Conservation (phyloP, 495 filamentous ascomycete species). For the Usnea hakonensis region DNA sequence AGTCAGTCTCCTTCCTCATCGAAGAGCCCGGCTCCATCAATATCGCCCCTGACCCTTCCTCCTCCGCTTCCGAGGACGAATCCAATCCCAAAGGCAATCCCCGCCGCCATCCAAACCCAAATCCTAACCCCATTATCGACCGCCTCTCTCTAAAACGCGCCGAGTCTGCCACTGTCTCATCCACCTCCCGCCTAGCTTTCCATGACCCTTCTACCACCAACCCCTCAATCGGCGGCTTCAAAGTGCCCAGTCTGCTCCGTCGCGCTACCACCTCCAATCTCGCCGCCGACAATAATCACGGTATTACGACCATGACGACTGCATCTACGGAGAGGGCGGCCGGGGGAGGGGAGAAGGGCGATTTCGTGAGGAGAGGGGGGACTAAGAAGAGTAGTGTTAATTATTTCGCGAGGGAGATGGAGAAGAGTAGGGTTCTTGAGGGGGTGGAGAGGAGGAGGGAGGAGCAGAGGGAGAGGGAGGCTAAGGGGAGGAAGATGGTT, state of each 20-base stretch:
- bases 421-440: slow-evolving; percentile 49
- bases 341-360: slow-evolving; percentile 33
- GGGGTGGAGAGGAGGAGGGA: slow-evolving; percentile 56
- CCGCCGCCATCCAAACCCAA: slow-evolving; percentile 36
- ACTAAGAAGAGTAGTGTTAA: slow-evolving; percentile 74
- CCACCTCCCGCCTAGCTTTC: slow-evolving; percentile 52
- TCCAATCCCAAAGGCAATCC: slow-evolving; percentile 37
- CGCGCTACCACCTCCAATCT: slow-evolving; percentile 61
- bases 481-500: slow-evolving; percentile 38
- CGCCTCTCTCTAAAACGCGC: slow-evolving; percentile 70
- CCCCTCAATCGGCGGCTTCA: slow-evolving; percentile 46
- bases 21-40: slow-evolving; percentile 57
- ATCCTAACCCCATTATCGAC: slow-evolving; percentile 55
- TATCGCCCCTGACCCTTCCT: slow-evolving; percentile 30
- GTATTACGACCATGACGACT: slow-evolving; percentile 29
- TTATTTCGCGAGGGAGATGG: slow-evolving; percentile 70
- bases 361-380: slow-evolving; percentile 40
- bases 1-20: slow-evolving; percentile 71
- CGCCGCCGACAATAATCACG: slow-evolving; percentile 33
- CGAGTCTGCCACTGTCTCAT: slow-evolving; percentile 47
- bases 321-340: slow-evolving; percentile 35
- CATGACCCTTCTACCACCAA: slow-evolving; percentile 33
- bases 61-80: slow-evolving; percentile 34
- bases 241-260: slow-evolving; percentile 70
- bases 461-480: slow-evolving; percentile 57